Conservation (phyloP, 257 asterid genomes). For the Fraxinus cuspidata region DNA sequence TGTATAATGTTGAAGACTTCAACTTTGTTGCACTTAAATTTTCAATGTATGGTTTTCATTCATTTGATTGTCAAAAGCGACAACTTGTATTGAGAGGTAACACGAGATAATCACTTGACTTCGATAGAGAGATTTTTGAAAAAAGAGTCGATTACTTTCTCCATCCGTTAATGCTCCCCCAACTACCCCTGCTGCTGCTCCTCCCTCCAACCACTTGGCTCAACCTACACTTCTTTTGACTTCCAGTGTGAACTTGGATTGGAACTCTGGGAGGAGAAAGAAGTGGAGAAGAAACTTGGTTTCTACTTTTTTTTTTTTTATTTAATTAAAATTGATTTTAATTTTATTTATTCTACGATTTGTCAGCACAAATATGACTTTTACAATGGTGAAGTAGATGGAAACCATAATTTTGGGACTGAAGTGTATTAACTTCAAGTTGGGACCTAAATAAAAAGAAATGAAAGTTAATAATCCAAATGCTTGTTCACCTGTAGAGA, state of each 20-base stretch:
- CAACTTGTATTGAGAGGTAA: no score
- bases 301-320: no score
- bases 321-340: no score
- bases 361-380: not conserved
- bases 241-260: not conserved
- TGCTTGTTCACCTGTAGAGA: not conserved
- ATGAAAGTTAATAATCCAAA: not conserved
- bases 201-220: no score
- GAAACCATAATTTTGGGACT: not conserved
- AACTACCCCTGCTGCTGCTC: no score
- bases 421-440: not conserved
- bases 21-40: no score
- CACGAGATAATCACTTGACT: no score
- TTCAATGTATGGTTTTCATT: not conserved
- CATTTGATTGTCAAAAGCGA: no score
- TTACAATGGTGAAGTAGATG: no score
- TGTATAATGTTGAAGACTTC: no score
- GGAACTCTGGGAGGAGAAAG: not conserved
- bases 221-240: not conserved
- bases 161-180: not conserved
- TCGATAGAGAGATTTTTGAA: no score
- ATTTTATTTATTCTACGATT: not conserved
- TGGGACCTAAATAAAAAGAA: not conserved
- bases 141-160: not conserved
- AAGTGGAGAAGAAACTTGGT: not conserved